phyloP scores from a whole-genome alignment of 2,329 filamentous ascomycete genomes.

The Colletotrichum tamarilloi region DNA sequence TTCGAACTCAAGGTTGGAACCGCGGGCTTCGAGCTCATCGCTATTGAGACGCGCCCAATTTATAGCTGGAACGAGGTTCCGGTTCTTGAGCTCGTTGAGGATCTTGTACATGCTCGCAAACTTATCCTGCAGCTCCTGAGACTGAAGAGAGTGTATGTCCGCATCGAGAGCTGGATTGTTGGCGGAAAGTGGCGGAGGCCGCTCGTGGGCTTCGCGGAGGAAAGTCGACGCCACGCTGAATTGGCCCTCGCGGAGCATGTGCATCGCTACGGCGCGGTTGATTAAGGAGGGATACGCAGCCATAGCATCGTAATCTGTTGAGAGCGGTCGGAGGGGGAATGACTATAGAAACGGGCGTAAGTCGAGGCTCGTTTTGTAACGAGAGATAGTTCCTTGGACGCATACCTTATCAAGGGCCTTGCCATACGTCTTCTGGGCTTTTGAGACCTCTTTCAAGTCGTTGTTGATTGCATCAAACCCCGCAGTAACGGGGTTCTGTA shows the following conservation, averaged over 20 bases:
- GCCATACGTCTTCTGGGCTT: constrained; percentile 83
- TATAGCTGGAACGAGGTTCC: constrained; percentile 86
- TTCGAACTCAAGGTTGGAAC: constrained; percentile 95
- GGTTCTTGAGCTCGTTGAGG: constrained; percentile 78
- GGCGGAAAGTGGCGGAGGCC: constrained; percentile 40
- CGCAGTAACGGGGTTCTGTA: constrained; percentile 87
- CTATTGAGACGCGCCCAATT: constrained; percentile 83
- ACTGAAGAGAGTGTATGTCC: constrained; percentile 69
- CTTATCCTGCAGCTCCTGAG: constrained; percentile 77
- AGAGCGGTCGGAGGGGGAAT: constrained; percentile 69
- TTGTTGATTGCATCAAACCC: constrained; percentile 84
- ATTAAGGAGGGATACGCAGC: constrained; percentile 80
- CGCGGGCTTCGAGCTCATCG: constrained; percentile 77
- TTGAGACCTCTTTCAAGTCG: constrained; percentile 85
- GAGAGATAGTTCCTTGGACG: neutral
- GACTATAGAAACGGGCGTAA: constrained; percentile 42
- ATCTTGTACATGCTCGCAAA: constrained; percentile 95
- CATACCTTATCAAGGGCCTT: constrained; percentile 85
- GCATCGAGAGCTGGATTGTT: constrained; percentile 40
- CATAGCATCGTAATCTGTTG: constrained; percentile 84
- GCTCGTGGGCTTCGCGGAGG: constrained; percentile 73
- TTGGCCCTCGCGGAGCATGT: constrained; percentile 92
- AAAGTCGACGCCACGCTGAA: constrained; percentile 91
- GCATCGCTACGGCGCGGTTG: constrained; percentile 92
- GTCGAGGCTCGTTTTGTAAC: neutral